Evolutionary conservation across 2,329 filamentous ascomycete genomes (phyloP), one percentile per base, ranked within the genome.

Genomic region (Celoporthe dispersa): DNA sequence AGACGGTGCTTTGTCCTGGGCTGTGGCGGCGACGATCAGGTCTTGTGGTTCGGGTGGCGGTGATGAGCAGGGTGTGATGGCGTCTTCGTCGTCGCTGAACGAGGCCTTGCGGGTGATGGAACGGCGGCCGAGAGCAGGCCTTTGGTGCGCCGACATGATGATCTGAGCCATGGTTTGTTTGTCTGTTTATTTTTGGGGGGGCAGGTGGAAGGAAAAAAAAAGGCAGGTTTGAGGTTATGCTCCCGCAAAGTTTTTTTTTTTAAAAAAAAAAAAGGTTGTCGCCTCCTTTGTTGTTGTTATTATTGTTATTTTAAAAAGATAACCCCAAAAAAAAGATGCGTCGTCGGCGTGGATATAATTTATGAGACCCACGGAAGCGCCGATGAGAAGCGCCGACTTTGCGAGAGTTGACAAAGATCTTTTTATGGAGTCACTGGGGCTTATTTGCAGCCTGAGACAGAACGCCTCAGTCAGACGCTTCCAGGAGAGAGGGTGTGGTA

Each of bases 21-120:
- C 12, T 22, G 41, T 31, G 25, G 6, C 19, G 22, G 8, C 44
- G 44, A 9, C 48, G 7, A 44, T 35, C 51, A 66, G 63, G 57
- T 68, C 65, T 22, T 68, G 70, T 33, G 67, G 66, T 37, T 65
- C 64, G 35, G 62, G 69, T 25, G 68, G 72, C 16, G 63, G 73
- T 11, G 67, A 67, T 19, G 64, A 64, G 66, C 68, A 72, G 53
- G 70, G 73, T 9, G 73, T 72, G 62, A 74, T 75, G 59, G 72
- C 73, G 63, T 73, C 71, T 60, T 73, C 74, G 59, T 73, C 71
- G 59, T 73, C 71, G 68, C 70, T 69, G 37, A 73, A 70, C 22
- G 73, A 74, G 37, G 74, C 68, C 39, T 72, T 72, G 33, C 66
- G 53, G n/a, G 48, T 67, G 59, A 69, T 62, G 22, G 60, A 44